These are phyloP conservation scores for Candida ovalis DNA, from an alignment of 805 yeast genomes.

Conservation along the genomic window DNA sequence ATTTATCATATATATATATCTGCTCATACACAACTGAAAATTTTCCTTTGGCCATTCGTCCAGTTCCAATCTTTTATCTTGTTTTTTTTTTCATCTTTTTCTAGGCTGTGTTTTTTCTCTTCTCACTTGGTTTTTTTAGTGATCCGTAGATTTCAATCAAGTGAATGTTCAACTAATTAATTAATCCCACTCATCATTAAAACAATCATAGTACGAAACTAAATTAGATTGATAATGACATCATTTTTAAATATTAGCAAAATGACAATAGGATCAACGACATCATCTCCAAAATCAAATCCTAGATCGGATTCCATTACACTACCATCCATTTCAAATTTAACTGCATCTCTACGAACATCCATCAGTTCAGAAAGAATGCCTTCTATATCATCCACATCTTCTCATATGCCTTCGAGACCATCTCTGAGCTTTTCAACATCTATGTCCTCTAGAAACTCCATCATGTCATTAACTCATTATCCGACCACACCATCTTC, in stretches of 20 bases:
- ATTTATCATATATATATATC: too few species aligned
- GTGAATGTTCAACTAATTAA: too few species aligned
- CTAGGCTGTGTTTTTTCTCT: too few species aligned
- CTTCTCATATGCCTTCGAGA: neutral
- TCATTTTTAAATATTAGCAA: constrained; percentile 9
- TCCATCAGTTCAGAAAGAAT: neutral
- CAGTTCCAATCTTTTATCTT: too few species aligned
- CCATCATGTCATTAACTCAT: neutral
- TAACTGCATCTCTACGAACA: constrained; percentile 13
- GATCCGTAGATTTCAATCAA: too few species aligned
- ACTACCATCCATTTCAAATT: constrained; percentile 18
- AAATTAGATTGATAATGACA: constrained; percentile 6
- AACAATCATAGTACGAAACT: neutral
- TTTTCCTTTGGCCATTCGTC: too few species aligned
- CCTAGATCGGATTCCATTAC: constrained; percentile 8
- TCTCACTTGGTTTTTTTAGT: too few species aligned
- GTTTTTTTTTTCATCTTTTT: too few species aligned
- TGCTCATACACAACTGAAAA: too few species aligned
- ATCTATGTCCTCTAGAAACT: constrained; percentile 1
- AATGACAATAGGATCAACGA: constrained; percentile 7
- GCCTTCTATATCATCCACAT: neutral
- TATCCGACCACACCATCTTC: constrained; percentile 1
- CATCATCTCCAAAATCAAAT: constrained; percentile 1
- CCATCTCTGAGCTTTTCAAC: neutral
- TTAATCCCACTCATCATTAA: too few species aligned